Conservation (phyloP, 1,284 basidiomycete genomes). For the Porogramme epimiltina region DNA sequence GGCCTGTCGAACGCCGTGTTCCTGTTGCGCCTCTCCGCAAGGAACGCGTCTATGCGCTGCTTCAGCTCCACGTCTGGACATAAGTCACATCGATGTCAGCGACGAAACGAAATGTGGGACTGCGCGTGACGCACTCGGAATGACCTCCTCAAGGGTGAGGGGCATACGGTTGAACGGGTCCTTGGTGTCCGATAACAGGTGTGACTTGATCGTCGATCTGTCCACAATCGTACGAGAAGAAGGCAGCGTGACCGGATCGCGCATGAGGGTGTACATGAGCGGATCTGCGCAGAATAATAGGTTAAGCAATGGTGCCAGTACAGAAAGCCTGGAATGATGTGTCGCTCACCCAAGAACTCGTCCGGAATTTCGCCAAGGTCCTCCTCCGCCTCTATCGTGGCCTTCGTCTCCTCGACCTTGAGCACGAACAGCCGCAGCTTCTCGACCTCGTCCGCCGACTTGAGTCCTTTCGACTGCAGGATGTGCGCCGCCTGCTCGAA, state of each 20-base stretch:
- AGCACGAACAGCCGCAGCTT: slow-evolving; percentile 73
- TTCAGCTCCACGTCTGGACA: slow-evolving; percentile 59
- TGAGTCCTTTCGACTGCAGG: slow-evolving; percentile 68
- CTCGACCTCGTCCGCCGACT: slow-evolving; percentile 81
- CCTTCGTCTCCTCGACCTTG: slow-evolving; percentile 85
- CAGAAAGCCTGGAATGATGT: neutral
- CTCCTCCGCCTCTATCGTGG: slow-evolving; percentile 83
- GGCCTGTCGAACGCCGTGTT: slow-evolving; percentile 33
- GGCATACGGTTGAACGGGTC: slow-evolving; percentile 91
- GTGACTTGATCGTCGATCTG: slow-evolving; percentile 93
- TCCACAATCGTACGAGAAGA: slow-evolving; percentile 85
- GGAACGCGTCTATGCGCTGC: slow-evolving; percentile 62
- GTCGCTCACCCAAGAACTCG: slow-evolving; percentile 81
- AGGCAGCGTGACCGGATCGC: slow-evolving; percentile 91
- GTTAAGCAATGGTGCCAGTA: slow-evolving; percentile 9
- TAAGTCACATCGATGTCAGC: neutral
- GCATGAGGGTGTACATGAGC: slow-evolving; percentile 94
- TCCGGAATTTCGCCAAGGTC: slow-evolving; percentile 95
- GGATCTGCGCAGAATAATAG: slow-evolving; percentile 70
- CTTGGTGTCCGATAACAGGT: slow-evolving; percentile 87
- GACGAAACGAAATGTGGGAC: neutral
- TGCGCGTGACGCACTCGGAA: slow-evolving; percentile 56
- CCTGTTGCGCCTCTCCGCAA: slow-evolving; percentile 49
- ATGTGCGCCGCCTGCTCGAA: slow-evolving; percentile 84
- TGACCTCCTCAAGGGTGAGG: slow-evolving; percentile 78